phyloP scores from a whole-genome alignment of 2,329 filamentous ascomycete species.

The Neonectria sp. region DNA sequence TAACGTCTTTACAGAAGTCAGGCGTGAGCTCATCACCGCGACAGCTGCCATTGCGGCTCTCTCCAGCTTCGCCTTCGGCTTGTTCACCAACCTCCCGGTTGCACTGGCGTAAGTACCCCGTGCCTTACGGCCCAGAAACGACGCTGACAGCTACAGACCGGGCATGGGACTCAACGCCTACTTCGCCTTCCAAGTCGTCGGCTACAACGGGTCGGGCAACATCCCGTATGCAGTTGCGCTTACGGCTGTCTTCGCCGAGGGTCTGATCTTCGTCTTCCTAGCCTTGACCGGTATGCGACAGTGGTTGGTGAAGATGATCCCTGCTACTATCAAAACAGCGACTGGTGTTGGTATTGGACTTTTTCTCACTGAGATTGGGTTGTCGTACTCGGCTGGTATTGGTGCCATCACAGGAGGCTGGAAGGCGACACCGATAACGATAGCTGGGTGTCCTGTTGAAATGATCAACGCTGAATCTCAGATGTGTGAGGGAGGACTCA shows the following conservation, averaged over 20 bases:
- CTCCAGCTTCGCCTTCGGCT: constrained; percentile 57
- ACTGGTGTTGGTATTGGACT: constrained; percentile 86
- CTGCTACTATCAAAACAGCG: constrained; percentile 84
- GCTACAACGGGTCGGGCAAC: constrained; percentile 78
- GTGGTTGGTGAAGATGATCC: constrained; percentile 85
- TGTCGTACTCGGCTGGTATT: constrained; percentile 83
- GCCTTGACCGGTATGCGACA: constrained; percentile 85
- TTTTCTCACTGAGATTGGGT: constrained; percentile 79
- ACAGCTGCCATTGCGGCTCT: constrained; percentile 84
- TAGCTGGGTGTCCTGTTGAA: constrained; percentile 73
- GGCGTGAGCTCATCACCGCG: constrained; percentile 82
- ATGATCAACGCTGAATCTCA: constrained; percentile 29
- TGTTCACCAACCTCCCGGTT: constrained; percentile 40
- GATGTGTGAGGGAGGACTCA: constrained; percentile 40
- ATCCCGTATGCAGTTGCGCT: constrained; percentile 81
- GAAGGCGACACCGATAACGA: constrained; percentile 73
- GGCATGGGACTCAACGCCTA: constrained; percentile 79
- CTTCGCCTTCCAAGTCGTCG: constrained; percentile 79
- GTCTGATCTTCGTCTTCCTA: constrained; percentile 82
- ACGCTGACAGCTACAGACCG: constrained; percentile 50
- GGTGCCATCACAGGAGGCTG: constrained; percentile 77
- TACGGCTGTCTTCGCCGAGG: constrained; percentile 86
- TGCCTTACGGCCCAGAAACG: constrained; percentile 58
- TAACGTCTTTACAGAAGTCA: constrained; percentile 61
- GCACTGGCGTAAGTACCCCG: constrained; percentile 33